Conservation (phyloP, 2,329 filamentous ascomycete genomes). For the Xylaria digitata region DNA sequence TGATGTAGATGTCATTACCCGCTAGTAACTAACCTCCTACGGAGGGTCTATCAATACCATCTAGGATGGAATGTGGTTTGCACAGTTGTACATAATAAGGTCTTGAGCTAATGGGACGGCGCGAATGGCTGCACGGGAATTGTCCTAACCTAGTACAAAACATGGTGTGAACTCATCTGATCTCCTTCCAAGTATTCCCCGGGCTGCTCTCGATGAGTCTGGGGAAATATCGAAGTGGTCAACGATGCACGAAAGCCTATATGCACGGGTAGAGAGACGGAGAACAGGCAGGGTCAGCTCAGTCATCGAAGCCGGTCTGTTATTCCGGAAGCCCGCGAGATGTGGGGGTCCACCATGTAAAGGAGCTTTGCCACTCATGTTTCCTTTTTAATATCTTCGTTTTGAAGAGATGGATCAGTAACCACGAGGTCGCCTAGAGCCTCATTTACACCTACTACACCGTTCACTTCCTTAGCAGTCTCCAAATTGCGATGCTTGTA, state of each 20-base stretch:
- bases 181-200: background rate
- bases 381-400: constrained; percentile 56
- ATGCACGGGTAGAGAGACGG: background rate
- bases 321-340: background rate
- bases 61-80: background rate
- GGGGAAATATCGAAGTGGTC: background rate
- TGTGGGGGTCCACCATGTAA: background rate
- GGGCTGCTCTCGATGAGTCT: background rate
- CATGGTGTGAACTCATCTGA: background rate
- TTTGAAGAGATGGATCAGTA: constrained; percentile 59
- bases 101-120: background rate
- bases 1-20: too few relatives aligned
- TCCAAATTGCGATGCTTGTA: constrained; percentile 52
- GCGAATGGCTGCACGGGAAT: background rate
- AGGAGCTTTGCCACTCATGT: constrained; percentile 33
- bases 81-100: background rate
- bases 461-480: constrained; percentile 27
- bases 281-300: background rate
- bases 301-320: background rate
- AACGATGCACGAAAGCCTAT: background rate
- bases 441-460: constrained; percentile 28
- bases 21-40: background rate
- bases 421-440: constrained; percentile 56
- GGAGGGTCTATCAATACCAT: background rate
- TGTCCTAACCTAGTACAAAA: too few relatives aligned